phyloP scores from a whole-genome alignment of 75 land plant genomes.

The Ceratopteris richardii region DNA sequence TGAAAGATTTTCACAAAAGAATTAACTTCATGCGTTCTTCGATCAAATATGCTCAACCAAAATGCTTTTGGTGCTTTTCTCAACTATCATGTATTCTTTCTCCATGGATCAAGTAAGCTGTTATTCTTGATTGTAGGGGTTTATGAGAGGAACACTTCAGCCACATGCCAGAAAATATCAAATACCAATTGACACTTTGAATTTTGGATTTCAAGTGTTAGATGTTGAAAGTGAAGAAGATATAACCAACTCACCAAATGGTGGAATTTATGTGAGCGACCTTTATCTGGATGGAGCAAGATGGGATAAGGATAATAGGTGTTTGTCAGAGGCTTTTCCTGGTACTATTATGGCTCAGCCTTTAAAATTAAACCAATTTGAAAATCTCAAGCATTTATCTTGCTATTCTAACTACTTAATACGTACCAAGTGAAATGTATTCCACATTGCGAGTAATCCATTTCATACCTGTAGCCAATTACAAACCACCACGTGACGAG shows the following conservation, averaged over 20 bases:
- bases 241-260: conserved; percentile 9
- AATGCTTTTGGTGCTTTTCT: conserved; percentile 17
- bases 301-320: conserved; percentile 16
- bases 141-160: conserved; percentile 32
- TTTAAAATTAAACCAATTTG: not conserved
- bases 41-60: conserved; percentile 18
- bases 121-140: conserved; percentile 13
- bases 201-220: conserved; percentile 21
- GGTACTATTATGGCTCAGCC: not conserved
- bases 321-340: conserved; percentile 22
- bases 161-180: conserved; percentile 34
- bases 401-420: not conserved
- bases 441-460: conserved; percentile 20
- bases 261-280: conserved; percentile 23
- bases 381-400: not conserved
- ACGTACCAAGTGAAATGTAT: conserved; percentile 20
- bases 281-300: conserved; percentile 29
- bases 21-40: conserved; percentile 20
- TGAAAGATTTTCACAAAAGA: conserved; percentile 25
- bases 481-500: conserved; percentile 19
- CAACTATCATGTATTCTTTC: too few species aligned
- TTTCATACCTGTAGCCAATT: conserved; percentile 23
- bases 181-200: conserved; percentile 33
- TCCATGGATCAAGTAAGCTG: too few species aligned
- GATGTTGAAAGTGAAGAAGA: conserved; percentile 17